Evolutionary conservation across 441 rosid species (phyloP).

Genomic region (Pelargonium cotyledonis): DNA sequence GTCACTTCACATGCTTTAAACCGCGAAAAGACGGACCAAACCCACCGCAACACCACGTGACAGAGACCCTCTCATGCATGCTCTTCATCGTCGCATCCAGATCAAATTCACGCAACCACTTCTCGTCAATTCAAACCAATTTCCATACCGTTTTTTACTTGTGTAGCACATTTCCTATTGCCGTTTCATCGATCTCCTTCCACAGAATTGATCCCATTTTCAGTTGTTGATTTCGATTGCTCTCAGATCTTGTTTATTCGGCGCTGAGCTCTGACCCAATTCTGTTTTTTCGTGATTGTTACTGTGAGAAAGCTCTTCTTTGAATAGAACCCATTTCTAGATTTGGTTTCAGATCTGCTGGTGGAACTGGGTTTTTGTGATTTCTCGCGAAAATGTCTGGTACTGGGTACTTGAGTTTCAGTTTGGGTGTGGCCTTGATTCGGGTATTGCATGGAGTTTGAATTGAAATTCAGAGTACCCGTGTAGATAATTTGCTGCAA

Average conservation of each 20-base stretch:
- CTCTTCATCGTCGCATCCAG: slow-evolving; percentile 3
- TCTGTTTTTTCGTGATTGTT: not conserved
- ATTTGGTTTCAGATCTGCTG: slow-evolving; percentile 1
- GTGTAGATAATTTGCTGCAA: not conserved
- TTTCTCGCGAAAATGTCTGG: not conserved
- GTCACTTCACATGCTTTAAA: too few relatives aligned
- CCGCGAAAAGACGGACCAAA: too few relatives aligned
- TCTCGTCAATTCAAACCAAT: not conserved
- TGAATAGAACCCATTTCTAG: not conserved
- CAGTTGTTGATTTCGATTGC: not conserved
- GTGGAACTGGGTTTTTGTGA: not conserved
- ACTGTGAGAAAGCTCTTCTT: not conserved
- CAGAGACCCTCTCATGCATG: slow-evolving; percentile 2
- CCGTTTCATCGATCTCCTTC: not conserved
- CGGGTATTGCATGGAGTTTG: not conserved
- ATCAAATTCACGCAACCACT: not conserved
- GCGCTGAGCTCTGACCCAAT: not conserved
- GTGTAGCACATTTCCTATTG: not conserved
- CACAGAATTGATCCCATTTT: not conserved
- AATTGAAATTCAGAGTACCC: not conserved
- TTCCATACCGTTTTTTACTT: slow-evolving; percentile 3
- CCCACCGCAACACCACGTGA: not conserved
- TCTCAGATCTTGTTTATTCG: not conserved
- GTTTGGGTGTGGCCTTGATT: not conserved
- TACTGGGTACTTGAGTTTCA: slow-evolving; percentile 8